Conservation (phyloP, 495 filamentous ascomycete species). For the Staphylotrichum tortipilum region DNA sequence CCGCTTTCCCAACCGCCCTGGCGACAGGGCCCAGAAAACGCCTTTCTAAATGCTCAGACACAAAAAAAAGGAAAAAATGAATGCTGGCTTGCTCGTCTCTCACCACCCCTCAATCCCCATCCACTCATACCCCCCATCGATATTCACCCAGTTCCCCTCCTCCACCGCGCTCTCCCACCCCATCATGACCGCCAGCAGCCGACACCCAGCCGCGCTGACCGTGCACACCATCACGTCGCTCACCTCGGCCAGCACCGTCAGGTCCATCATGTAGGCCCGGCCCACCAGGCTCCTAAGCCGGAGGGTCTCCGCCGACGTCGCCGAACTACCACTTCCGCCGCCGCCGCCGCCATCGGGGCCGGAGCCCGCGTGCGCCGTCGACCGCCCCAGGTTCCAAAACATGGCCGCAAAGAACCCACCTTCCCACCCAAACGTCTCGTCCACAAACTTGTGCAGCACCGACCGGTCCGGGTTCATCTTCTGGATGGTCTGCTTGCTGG, state of each 20-base stretch:
- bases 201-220: conserved; percentile 56
- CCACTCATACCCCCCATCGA: conserved; percentile 62
- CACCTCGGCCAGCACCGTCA: conserved; percentile 53
- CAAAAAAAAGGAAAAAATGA: neutral
- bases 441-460: conserved; percentile 49
- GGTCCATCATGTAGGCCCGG: conserved; percentile 61
- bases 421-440: conserved; percentile 64
- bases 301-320: conserved; percentile 43
- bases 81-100: neutral
- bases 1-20: neutral
- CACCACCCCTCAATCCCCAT: conserved; percentile 31
- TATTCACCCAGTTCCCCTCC: conserved; percentile 54
- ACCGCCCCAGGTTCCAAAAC: conserved; percentile 56
- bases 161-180: conserved; percentile 61
- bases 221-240: conserved; percentile 59
- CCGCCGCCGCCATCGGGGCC: neutral
- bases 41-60: conserved; percentile 5
- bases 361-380: conserved; percentile 9
- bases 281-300: conserved; percentile 56
- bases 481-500: conserved; percentile 44
- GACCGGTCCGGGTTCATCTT: conserved; percentile 22
- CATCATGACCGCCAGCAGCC: conserved; percentile 67
- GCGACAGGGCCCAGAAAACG: neutral
- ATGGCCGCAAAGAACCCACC: conserved; percentile 63
- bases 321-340: neutral